A percentile compares a stretch with the other conserved stretches of the same genome.
Evolutionary conservation across 352 stramenopile genomes (phyloP).

Genomic region (Aphanomyces invadans): DNA sequence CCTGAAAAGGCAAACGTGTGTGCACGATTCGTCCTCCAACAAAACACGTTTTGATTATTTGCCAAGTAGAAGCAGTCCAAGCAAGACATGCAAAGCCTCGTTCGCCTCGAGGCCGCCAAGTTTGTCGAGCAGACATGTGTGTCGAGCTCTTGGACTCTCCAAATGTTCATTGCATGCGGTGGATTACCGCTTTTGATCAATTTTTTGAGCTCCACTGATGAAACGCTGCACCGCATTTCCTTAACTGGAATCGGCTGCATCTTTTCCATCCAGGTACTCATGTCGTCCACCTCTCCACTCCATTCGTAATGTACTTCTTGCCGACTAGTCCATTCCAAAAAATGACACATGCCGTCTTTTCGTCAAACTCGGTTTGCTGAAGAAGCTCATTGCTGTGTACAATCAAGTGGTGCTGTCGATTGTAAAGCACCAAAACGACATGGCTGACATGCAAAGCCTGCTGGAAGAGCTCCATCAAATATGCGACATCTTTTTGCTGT

Average conservation of each 20-base stretch:
- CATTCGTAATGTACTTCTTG: conserved; percentile 1
- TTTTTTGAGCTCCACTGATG: conserved; percentile 51
- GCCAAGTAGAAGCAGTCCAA: background rate
- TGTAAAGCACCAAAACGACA: conserved; percentile 24
- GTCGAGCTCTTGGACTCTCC: conserved; percentile 79
- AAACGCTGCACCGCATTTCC: conserved; percentile 69
- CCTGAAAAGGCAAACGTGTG: conserved; percentile 43
- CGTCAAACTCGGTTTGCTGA: conserved; percentile 85
- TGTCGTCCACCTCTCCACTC: too few species aligned
- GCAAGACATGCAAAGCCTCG: conserved; percentile 22
- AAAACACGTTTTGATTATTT: too few species aligned
- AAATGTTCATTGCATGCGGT: conserved; percentile 91
- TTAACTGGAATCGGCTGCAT: conserved; percentile 87
- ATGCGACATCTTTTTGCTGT: conserved; percentile 84
- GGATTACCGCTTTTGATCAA: conserved; percentile 80
- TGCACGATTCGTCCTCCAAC: background rate
- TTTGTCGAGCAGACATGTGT: conserved; percentile 85
- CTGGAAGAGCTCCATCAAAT: conserved; percentile 58
- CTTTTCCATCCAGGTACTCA: conserved; percentile 73
- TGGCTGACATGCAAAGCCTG: background rate
- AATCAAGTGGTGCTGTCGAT: conserved; percentile 49
- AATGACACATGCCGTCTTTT: conserved; percentile 94
- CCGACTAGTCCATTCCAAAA: conserved; percentile 69
- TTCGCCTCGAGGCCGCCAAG: conserved; percentile 80
- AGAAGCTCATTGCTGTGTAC: conserved; percentile 84